Base-by-base conservation (phyloP, 495 filamentous ascomycete genomes). In the Achaetomiella virescens region DNA sequence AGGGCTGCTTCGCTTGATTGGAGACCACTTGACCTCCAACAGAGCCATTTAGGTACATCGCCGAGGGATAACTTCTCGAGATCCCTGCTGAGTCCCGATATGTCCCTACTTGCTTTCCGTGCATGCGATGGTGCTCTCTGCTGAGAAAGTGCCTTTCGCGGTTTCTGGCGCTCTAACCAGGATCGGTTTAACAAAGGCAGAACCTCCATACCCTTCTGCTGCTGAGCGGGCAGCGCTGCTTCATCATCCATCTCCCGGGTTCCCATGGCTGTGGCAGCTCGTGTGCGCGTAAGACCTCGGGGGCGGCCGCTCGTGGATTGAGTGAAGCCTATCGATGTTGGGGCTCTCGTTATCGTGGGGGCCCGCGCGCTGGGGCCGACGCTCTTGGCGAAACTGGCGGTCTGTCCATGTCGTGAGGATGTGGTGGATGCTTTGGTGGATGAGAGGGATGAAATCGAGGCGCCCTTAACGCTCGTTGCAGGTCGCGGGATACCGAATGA, bases 141-240 rank as follows among this genome's bases (percentile, higher is more conserved):
- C 11, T 60, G 49, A 27, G 71, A 71, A 18, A 63, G 44, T 22
- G 60, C 37, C n/a, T 47, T 51, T 20, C 69, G 63, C 20, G 70
- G 31, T 54, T 62, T 70, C 35, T 61, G 66, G 46, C 38, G 46
- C 15, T 61, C 29, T 43, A 61, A 36, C 20, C 24, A 64, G 61
- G 66, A 62, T 66, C 57, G 55, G 45, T 55, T 55, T 53, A 48
- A 47, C 55, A 38, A 44, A 55, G 47, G 20, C 24, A 48, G 42
- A 41, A 45, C 22, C 25, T 52, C 73, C 82, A 66, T 90, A 91
- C 88, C 88, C 79, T 89, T 88, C 68, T 79, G 70, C 72, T 84
- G 70, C 72, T 84, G 68, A 14, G 60, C 72, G 71, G 36, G 57
- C 63, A 60, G 72, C 58, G 20, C 61, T 57, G 38, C 71, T 56